Conservation (phyloP, 306 rosid genomes). For the Carpinus fangiana region DNA sequence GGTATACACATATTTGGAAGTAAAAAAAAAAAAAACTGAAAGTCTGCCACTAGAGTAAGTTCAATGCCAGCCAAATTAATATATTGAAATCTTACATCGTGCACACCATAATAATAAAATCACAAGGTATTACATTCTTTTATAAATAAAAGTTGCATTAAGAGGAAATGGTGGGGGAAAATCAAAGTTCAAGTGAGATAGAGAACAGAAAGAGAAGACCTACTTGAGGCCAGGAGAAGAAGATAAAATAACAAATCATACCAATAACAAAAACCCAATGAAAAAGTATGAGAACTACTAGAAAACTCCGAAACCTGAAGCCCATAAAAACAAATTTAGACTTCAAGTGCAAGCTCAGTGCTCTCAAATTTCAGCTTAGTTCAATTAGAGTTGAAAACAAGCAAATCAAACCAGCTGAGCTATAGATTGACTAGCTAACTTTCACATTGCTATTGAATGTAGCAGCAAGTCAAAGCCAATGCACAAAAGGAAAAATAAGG, state of each 20-base stretch:
- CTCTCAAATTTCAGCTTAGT: slow-evolving; percentile 1
- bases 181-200: not conserved
- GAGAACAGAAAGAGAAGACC: not conserved
- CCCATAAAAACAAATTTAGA: not conserved
- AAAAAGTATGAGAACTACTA: slow-evolving; percentile 15
- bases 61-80: not conserved
- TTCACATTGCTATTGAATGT: slow-evolving; percentile 13
- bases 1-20: slow-evolving; percentile 14
- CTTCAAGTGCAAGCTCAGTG: slow-evolving; percentile 11
- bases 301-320: slow-evolving; percentile 18
- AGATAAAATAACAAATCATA: not conserved
- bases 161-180: not conserved
- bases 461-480: slow-evolving; percentile 13
- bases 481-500: slow-evolving; percentile 19
- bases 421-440: slow-evolving; percentile 17
- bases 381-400: slow-evolving; percentile 13
- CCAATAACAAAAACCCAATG: not conserved
- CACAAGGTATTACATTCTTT: not conserved
- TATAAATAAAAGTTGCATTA: not conserved
- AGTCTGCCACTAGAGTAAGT: not conserved
- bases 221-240: not conserved
- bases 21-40: slow-evolving; percentile 22
- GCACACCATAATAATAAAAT: not conserved
- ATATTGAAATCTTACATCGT: not conserved
- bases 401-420: slow-evolving; percentile 22